Evolutionary conservation across 1,139 yeast genomes (phyloP).

Genomic region (Fermentozyma sake): DNA sequence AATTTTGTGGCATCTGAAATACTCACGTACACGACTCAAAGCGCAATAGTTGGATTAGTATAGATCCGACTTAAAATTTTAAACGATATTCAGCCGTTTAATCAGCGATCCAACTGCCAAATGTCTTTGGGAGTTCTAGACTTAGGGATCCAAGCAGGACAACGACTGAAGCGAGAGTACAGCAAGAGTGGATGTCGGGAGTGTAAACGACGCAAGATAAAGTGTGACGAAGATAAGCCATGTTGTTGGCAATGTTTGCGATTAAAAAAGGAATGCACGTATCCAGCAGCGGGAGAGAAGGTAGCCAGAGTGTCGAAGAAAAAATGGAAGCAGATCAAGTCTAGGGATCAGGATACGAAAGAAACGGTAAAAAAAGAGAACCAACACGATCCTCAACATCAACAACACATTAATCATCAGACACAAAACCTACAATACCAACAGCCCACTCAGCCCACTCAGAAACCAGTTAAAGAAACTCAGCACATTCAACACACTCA

Average conservation of each 20-base stretch:
- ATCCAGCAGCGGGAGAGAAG: slow-evolving; percentile 16
- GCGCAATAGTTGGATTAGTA: too few species aligned
- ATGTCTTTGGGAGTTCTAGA: slow-evolving; percentile 14
- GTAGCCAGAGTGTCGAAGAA: slow-evolving; percentile 13
- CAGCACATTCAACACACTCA: too few species aligned
- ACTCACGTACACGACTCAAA: too few species aligned
- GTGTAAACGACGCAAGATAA: slow-evolving; percentile 24
- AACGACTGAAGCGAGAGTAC: slow-evolving; percentile 15
- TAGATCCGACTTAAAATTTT: too few species aligned
- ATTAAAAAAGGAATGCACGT: slow-evolving; percentile 18
- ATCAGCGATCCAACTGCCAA: too few species aligned
- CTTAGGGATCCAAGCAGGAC: slow-evolving; percentile 9
- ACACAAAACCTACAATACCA: too few species aligned
- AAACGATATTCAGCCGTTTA: too few species aligned
- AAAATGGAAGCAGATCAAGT: slow-evolving; percentile 1
- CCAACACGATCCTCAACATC: slow-evolving; percentile 1
- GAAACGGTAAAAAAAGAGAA: neutral
- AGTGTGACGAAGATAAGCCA: slow-evolving; percentile 22
- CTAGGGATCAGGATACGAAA: neutral
- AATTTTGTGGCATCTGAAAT: too few species aligned
- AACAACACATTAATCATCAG: slow-evolving; percentile 1
- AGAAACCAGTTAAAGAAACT: too few species aligned
- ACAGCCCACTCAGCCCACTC: too few species aligned
- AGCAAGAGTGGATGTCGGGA: slow-evolving; percentile 24
- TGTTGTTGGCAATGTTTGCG: slow-evolving; percentile 24